Percentiles rank a stretch among this genome's conserved stretches.
phyloP scores from a whole-genome alignment of 2,329 filamentous ascomycete species.

The Colletotrichum salicis region DNA sequence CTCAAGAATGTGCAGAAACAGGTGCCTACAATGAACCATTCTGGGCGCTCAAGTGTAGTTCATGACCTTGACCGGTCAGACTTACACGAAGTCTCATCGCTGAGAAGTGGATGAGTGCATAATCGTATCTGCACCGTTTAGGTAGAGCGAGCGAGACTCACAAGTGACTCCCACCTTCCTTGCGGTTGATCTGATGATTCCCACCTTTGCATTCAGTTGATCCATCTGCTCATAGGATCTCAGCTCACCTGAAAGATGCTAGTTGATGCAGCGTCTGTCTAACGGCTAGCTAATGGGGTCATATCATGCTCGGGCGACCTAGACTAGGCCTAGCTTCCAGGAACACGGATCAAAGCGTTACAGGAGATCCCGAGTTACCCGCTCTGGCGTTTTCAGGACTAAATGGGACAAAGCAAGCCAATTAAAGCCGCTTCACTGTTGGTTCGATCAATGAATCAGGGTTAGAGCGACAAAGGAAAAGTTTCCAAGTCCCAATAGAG shows the following conservation, averaged over 20 bases:
- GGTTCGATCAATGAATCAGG: not conserved
- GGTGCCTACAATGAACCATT: not conserved
- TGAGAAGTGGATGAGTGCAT: not conserved
- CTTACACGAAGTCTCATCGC: not conserved
- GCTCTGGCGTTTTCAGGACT: not conserved
- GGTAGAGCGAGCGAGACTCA: not conserved
- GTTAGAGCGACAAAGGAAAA: not conserved
- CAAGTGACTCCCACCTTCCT: not conserved
- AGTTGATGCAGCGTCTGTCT: not conserved
- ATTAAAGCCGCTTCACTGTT: not conserved
- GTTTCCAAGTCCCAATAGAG: not conserved
- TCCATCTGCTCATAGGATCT: not conserved
- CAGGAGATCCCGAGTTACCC: constrained; percentile 10
- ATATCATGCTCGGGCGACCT: not conserved
- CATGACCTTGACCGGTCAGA: not conserved
- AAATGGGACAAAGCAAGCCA: constrained; percentile 8
- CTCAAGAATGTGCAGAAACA: not conserved
- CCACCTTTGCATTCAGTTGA: not conserved
- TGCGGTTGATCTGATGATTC: not conserved
- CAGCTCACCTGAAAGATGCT: not conserved
- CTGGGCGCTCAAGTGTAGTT: not conserved
- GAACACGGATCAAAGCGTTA: not conserved
- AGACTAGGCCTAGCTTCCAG: not conserved
- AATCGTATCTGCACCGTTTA: not conserved
- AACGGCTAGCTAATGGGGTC: not conserved